A percentile compares a stretch with the other conserved stretches of the same genome.
Conservation (phyloP, 2,329 filamentous ascomycete genomes). For the Endoconidiophora laricicola region DNA sequence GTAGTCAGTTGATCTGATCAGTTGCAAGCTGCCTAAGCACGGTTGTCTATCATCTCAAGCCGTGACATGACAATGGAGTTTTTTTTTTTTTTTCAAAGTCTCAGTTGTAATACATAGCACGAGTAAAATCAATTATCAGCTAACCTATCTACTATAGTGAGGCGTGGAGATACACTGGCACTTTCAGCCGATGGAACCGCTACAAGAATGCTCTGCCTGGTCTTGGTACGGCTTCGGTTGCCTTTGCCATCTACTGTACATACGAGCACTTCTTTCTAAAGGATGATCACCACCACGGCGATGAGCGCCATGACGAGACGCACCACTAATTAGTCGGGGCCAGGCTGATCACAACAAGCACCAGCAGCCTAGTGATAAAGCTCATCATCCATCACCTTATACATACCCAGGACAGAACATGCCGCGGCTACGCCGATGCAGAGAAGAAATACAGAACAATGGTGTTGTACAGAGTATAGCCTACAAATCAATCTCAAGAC, state of each 20-base stretch:
- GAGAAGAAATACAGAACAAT: too few relatives aligned
- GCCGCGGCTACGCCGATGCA: too few relatives aligned
- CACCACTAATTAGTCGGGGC: constrained; percentile 32
- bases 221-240: constrained; percentile 78
- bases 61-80: too few relatives aligned
- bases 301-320: constrained; percentile 32
- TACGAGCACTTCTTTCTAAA: constrained; percentile 80
- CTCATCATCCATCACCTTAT: not conserved
- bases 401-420: constrained; percentile 2
- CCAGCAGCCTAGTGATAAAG: not conserved
- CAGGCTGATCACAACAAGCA: too few relatives aligned
- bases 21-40: too few relatives aligned
- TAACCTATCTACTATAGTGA: constrained; percentile 41
- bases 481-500: too few relatives aligned
- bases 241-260: constrained; percentile 75
- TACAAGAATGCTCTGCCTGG: constrained; percentile 79
- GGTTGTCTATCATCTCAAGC: too few relatives aligned
- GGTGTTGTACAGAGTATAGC: too few relatives aligned
- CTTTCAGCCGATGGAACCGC: constrained; percentile 75
- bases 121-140: not conserved
- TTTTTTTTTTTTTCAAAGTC: not conserved
- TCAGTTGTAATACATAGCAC: not conserved
- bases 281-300: constrained; percentile 46
- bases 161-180: constrained; percentile 83
- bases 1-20: too few relatives aligned